phyloP scores from a whole-genome alignment of 495 filamentous ascomycete species.

The Schizothecium vesticola region DNA sequence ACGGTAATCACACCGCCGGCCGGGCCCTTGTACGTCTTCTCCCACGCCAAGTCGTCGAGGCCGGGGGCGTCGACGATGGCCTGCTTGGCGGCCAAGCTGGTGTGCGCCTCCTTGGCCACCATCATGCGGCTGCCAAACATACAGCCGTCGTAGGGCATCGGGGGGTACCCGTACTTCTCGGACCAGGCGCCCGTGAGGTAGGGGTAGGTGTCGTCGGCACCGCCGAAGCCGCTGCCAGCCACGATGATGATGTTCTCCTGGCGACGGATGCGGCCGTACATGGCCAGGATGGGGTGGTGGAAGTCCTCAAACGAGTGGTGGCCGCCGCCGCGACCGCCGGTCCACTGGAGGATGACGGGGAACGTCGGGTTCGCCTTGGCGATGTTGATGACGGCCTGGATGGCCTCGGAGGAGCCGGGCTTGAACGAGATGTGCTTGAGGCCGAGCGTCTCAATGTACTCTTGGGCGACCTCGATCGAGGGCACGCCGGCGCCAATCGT shows the following conservation, averaged over 20 bases:
- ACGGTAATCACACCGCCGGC: slow-evolving; percentile 97
- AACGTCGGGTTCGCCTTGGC: slow-evolving; percentile 86
- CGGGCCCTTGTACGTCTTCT: slow-evolving; percentile 90
- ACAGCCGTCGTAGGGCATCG: slow-evolving; percentile 91
- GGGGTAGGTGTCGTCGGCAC: slow-evolving; percentile 85
- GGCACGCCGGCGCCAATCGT: slow-evolving; percentile 94
- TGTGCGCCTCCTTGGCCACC: slow-evolving; percentile 92
- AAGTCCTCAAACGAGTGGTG: slow-evolving; percentile 97
- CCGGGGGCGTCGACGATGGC: slow-evolving; percentile 90
- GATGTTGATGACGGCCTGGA: slow-evolving; percentile 86
- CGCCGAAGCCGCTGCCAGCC: slow-evolving; percentile 89
- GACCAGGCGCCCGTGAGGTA: slow-evolving; percentile 90
- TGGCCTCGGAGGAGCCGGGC: slow-evolving; percentile 83
- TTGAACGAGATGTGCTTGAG: slow-evolving; percentile 95
- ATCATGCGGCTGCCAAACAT: slow-evolving; percentile 90
- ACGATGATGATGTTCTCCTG: slow-evolving; percentile 82
- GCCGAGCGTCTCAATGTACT: slow-evolving; percentile 90
- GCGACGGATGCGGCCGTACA: slow-evolving; percentile 80
- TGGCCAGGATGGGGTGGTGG: slow-evolving; percentile 84
- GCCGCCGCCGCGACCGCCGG: slow-evolving; percentile 86
- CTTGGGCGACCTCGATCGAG: slow-evolving; percentile 86
- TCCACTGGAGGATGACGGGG: slow-evolving; percentile 91
- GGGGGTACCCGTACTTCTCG: slow-evolving; percentile 73
- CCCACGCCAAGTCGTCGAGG: slow-evolving; percentile 84
- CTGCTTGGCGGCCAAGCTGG: slow-evolving; percentile 87